These are phyloP conservation scores for Vigna angularis DNA, from an alignment of 306 rosid species.

Conservation along the genomic window DNA sequence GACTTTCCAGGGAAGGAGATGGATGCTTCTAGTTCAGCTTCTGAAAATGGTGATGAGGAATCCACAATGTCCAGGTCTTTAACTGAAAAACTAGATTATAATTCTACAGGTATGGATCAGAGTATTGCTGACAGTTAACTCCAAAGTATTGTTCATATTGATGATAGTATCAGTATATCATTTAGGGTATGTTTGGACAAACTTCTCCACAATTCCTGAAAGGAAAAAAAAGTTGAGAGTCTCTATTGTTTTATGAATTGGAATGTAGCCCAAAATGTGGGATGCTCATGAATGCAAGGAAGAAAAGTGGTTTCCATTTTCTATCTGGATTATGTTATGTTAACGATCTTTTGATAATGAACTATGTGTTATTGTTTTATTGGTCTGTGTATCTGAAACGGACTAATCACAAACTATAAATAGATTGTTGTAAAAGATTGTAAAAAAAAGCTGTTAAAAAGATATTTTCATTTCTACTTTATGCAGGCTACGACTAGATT, in stretches of 20 bases:
- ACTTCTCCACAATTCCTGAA: too few species aligned
- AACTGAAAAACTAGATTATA: constrained; percentile 36
- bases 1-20: constrained; percentile 73
- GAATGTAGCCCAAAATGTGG: constrained; percentile 1
- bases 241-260: neutral
- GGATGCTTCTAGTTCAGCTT: constrained; percentile 70
- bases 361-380: too few species aligned
- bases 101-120: constrained; percentile 36
- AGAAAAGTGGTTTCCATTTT: neutral
- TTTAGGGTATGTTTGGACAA: neutral
- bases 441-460: too few species aligned
- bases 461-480: too few species aligned
- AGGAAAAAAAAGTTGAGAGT: too few species aligned
- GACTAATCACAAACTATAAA: too few species aligned
- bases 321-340: too few species aligned
- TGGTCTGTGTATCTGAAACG: too few species aligned
- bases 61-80: constrained; percentile 29
- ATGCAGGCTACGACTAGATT: neutral
- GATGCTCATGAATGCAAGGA: neutral
- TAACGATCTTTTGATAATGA: too few species aligned
- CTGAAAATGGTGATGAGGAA: constrained; percentile 63
- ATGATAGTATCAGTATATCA: constrained; percentile 1
- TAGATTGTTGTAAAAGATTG: too few species aligned
- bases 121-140: constrained; percentile 41
- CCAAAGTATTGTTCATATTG: constrained; percentile 26